These are phyloP conservation scores for Acanthamoeba sp. DNA, from an alignment of 208 protist species.

Conservation along the genomic window DNA sequence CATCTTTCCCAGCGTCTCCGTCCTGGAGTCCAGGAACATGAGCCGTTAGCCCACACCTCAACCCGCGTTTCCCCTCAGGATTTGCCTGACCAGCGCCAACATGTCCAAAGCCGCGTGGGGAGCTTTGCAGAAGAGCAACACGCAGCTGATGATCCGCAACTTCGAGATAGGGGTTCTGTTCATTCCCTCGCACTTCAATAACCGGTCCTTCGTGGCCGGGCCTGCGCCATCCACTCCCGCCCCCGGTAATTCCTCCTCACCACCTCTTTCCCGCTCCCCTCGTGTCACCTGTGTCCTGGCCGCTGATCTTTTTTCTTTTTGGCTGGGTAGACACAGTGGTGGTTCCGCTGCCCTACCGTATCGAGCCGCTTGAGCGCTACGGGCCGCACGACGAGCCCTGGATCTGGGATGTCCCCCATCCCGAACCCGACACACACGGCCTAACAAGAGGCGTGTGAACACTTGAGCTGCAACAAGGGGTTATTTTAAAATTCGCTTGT, in stretches of 20 bases:
- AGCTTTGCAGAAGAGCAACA: constrained; percentile 38
- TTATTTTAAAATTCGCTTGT: too few relatives aligned
- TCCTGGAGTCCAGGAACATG: too few relatives aligned
- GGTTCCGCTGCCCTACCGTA: constrained; percentile 27
- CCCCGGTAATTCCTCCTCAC: background rate
- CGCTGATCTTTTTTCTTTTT: background rate
- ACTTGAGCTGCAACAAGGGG: too few relatives aligned
- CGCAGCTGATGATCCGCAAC: constrained; percentile 71
- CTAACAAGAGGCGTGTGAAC: background rate
- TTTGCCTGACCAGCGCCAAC: constrained; percentile 58
- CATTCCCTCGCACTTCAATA: constrained; percentile 5
- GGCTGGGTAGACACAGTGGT: background rate
- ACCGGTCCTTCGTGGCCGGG: background rate
- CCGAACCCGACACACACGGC: constrained; percentile 21
- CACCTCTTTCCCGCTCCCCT: background rate
- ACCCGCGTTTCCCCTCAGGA: too few relatives aligned
- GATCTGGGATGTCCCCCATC: constrained; percentile 12
- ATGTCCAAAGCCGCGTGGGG: constrained; percentile 71
- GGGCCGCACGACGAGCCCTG: background rate
- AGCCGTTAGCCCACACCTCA: too few relatives aligned
- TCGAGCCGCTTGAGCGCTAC: background rate
- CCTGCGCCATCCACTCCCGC: background rate
- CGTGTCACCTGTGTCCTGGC: background rate
- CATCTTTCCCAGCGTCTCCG: too few relatives aligned
- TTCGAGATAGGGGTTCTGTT: constrained; percentile 69